A percentile compares a stretch with the other conserved stretches of the same genome.
These are phyloP conservation scores for Alternaria brassicicola DNA, from an alignment of 2,329 filamentous ascomycete species.

Conservation along the genomic window DNA sequence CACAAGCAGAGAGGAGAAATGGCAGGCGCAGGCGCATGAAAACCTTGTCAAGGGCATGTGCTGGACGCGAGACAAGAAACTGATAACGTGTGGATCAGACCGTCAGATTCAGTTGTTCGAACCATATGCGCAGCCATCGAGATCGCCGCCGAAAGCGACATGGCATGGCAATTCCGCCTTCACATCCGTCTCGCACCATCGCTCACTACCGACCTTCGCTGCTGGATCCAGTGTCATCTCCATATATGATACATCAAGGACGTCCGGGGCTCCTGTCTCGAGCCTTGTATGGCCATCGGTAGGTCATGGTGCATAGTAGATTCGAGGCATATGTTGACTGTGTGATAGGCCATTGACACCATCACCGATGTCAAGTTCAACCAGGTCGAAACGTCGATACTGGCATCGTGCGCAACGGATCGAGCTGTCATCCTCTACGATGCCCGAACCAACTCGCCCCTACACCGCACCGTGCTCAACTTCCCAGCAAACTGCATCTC, in stretches of 20 bases:
- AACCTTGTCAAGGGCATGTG: slow-evolving; percentile 91
- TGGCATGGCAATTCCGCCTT: slow-evolving; percentile 86
- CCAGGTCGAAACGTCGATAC: slow-evolving; percentile 87
- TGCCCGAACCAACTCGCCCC: slow-evolving; percentile 80
- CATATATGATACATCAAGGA: slow-evolving; percentile 84
- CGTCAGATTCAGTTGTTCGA: slow-evolving; percentile 89
- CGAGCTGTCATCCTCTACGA: slow-evolving; percentile 90
- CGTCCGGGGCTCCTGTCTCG: slow-evolving; percentile 77
- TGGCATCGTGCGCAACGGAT: slow-evolving; percentile 85
- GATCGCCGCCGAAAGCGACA: slow-evolving; percentile 76
- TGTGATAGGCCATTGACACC: slow-evolving; percentile 69
- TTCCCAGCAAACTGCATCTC: slow-evolving; percentile 92
- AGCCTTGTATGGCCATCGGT: slow-evolving; percentile 81
- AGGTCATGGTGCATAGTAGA: not conserved
- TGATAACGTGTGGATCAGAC: slow-evolving; percentile 87
- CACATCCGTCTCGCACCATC: slow-evolving; percentile 82
- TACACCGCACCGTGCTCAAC: slow-evolving; percentile 79
- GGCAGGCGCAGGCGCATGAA: slow-evolving; percentile 83
- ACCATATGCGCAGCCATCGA: slow-evolving; percentile 75
- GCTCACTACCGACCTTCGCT: slow-evolving; percentile 78
- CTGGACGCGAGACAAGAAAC: slow-evolving; percentile 84
- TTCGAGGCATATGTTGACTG: not conserved
- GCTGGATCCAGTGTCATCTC: slow-evolving; percentile 78
- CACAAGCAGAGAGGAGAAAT: slow-evolving; percentile 72
- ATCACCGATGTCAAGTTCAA: slow-evolving; percentile 91